Evolutionary conservation across 1,284 basidiomycete genomes (phyloP), one percentile per base, ranked within the genome.

Genomic region (Ganoderma sp.): DNA sequence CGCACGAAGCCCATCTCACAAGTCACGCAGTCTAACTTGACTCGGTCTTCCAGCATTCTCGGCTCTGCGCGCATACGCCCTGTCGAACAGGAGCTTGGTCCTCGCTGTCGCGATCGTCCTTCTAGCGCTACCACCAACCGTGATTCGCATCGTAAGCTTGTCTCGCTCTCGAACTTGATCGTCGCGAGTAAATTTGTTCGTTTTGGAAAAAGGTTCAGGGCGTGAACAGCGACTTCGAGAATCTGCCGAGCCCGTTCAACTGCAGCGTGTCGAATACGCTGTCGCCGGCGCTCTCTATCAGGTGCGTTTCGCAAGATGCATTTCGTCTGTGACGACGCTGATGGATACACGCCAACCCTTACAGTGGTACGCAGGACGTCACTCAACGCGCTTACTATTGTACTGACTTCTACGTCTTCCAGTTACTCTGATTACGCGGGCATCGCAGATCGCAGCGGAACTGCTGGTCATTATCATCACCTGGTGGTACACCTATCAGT

Each of bases 401-500:
- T 1, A 50, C 48, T 50, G 12, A 50, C 48, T 0, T 25, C 12
- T 14, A 6, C 10, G 1, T 1, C 22, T 10, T 15, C 12, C 14
- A 50, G 48, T 50, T 9, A 50, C 48, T 25, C 5, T 50, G 10
- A 14, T 50, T 14, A 50, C 48, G 12, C 22, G 48, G 12, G 48
- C 22, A 25, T 50, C 48, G 4, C 48, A 50, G 9, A 6, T 32
- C 3, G 54, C 54, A 2, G 25, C 54, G 3, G 54, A 56, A 7
- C 28, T 34, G 12, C 54, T 56, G 3, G 54, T 56, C 32, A 8
- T 56, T 15, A 25, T 19, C 28, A 56, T 34, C 17, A 56, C 54
- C 25, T 56, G 54, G 54, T 56, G 54, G 54, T 56, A 32, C 54
- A 34, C 54, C 6, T 56, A 34, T 17, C 54, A 34, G 32, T 56